Evolutionary conservation across 2,329 filamentous ascomycete species (phyloP).

Genomic region (Cephalotrichum gorgonifer): DNA sequence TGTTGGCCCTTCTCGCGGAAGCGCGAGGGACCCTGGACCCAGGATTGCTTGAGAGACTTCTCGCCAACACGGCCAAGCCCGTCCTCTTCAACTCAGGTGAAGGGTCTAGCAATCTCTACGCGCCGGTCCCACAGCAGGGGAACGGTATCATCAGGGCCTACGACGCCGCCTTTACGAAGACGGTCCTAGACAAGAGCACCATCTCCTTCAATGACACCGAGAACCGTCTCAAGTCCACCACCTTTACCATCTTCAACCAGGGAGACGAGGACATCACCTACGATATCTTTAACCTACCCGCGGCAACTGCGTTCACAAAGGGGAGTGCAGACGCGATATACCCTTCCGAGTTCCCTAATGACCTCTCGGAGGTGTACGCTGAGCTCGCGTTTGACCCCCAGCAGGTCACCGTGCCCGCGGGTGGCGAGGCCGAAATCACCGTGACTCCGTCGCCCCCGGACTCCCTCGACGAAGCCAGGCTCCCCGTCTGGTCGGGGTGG

Average conservation of each 20-base stretch:
- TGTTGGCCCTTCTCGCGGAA: constrained; percentile 42
- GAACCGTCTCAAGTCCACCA: constrained; percentile 35
- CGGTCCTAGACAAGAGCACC: constrained; percentile 42
- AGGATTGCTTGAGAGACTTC: constrained; percentile 34
- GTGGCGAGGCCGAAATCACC: constrained; percentile 14
- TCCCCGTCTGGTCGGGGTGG: constrained; percentile 33
- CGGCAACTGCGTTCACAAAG: constrained; percentile 44
- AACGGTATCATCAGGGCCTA: constrained; percentile 49
- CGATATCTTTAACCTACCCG: constrained; percentile 36
- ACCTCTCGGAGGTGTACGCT: constrained; percentile 28
- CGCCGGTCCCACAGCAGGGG: constrained; percentile 51
- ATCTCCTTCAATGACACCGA: constrained; percentile 56
- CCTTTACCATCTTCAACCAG: constrained; percentile 47
- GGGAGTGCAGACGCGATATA: constrained; percentile 20
- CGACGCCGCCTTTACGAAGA: constrained; percentile 44
- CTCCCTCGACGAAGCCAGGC: constrained; percentile 15
- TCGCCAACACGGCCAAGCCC: constrained; percentile 38
- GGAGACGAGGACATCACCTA: constrained; percentile 38
- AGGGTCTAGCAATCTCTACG: constrained; percentile 25
- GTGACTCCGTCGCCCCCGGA: constrained; percentile 19
- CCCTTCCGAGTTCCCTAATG: constrained; percentile 33
- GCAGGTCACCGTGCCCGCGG: constrained; percentile 26
- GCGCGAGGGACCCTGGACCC: constrained; percentile 40
- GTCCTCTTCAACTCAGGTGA: constrained; percentile 35
- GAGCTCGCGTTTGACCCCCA: constrained; percentile 29